These are phyloP conservation scores for Beauveria varroae DNA, from an alignment of 2,329 filamentous ascomycete species.

Conservation along the genomic window DNA sequence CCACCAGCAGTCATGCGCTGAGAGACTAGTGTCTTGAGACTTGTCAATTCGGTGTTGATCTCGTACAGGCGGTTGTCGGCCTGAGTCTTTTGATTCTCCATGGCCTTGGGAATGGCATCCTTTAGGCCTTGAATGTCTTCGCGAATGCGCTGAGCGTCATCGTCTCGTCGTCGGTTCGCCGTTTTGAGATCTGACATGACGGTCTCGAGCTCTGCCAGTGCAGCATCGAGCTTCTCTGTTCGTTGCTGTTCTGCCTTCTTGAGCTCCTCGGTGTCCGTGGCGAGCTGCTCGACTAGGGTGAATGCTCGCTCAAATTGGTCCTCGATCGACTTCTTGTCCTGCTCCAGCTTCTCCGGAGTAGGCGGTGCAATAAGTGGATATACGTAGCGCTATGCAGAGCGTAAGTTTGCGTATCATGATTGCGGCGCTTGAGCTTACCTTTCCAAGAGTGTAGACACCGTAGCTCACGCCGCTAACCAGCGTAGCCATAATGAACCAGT, in stretches of 20 bases:
- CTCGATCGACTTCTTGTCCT: conserved; percentile 89
- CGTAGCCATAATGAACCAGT: conserved; percentile 99
- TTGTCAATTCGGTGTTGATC: conserved; percentile 80
- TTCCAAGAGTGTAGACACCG: conserved; percentile 78
- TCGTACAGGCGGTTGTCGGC: conserved; percentile 78
- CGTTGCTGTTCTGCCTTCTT: conserved; percentile 81
- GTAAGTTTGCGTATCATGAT: conserved; percentile 17
- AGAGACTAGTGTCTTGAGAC: conserved; percentile 78
- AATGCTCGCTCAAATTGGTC: conserved; percentile 92
- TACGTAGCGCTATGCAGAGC: conserved; percentile 64
- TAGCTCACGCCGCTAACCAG: conserved; percentile 86
- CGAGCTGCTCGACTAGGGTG: conserved; percentile 80
- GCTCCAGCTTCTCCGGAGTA: conserved; percentile 85
- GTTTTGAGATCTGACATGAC: conserved; percentile 77
- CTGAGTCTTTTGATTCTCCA: conserved; percentile 79
- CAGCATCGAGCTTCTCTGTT: conserved; percentile 73
- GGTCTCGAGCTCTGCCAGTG: conserved; percentile 75
- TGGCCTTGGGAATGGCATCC: conserved; percentile 78
- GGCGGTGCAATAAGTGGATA: conserved; percentile 86
- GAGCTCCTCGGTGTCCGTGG: conserved; percentile 79
- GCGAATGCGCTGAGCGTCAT: conserved; percentile 77
- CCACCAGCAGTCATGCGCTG: conserved; percentile 46
- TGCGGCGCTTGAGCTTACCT: conserved; percentile 45
- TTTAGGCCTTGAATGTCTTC: conserved; percentile 80
- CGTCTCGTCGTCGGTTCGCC: conserved; percentile 72